A percentile compares a stretch with the other conserved stretches of the same genome.
Conservation (phyloP, 805 yeast genomes). For the Pichia sporocuriosa region DNA sequence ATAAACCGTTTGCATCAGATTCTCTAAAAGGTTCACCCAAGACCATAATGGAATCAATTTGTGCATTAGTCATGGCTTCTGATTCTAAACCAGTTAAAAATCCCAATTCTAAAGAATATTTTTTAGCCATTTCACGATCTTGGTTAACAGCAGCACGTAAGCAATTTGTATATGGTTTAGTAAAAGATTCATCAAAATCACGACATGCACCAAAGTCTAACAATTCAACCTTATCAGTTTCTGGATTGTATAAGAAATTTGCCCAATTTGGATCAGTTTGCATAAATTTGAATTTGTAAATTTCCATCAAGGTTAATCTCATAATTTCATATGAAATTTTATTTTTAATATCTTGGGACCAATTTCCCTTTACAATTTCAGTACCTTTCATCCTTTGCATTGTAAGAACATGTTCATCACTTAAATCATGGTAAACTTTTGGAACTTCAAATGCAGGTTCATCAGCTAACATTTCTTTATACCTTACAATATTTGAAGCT, state of each 20-base stretch:
- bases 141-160: conserved; percentile 67
- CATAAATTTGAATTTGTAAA: conserved; percentile 82
- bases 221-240: conserved; percentile 70
- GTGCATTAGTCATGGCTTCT: conserved; percentile 82
- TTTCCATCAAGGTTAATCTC: conserved; percentile 81
- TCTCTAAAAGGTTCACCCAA: conserved; percentile 88
- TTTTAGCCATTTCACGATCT: conserved; percentile 58
- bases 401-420: conserved; percentile 78
- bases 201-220: conserved; percentile 96
- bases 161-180: conserved; percentile 58
- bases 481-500: conserved; percentile 67
- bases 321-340: conserved; percentile 81
- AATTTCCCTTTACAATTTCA: conserved; percentile 71
- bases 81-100: conserved; percentile 90
- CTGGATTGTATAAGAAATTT: conserved; percentile 75
- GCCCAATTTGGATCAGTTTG: conserved; percentile 99
- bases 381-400: conserved; percentile 84
- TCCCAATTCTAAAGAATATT: conserved; percentile 68
- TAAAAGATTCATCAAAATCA: conserved; percentile 62
- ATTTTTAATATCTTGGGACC: conserved; percentile 67
- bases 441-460: conserved; percentile 74
- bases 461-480: conserved; percentile 52
- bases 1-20: conserved; percentile 42
- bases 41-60: conserved; percentile 81
- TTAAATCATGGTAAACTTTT: conserved; percentile 63